A percentile compares a stretch with the other conserved stretches of the same genome.
phyloP scores from a whole-genome alignment of 345 rosid genomes.

The Erucastrum elatum region DNA sequence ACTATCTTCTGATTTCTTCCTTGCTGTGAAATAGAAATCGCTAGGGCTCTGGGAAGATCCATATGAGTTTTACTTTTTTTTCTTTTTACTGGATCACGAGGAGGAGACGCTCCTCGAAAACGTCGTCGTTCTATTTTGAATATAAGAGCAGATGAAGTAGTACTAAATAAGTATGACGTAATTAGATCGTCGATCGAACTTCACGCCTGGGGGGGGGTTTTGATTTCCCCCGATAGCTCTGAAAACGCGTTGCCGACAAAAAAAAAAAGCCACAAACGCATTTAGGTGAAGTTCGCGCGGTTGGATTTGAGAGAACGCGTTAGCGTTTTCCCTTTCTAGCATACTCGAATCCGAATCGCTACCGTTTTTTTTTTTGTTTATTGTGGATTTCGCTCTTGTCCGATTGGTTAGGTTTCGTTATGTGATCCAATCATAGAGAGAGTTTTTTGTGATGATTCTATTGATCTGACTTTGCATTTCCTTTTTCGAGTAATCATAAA shows the following conservation, averaged over 20 bases:
- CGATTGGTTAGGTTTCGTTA: slow-evolving; percentile 5
- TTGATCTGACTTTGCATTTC: not conserved
- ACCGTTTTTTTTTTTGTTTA: not conserved
- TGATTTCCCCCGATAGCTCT: not conserved
- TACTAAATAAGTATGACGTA: not conserved
- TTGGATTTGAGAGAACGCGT: no score
- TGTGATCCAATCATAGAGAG: not conserved
- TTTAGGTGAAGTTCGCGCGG: no score
- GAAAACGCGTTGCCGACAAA: not conserved
- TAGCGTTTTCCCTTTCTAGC: no score
- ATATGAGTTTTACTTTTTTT: no score
- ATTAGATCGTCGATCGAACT: not conserved
- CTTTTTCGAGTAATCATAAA: not conserved
- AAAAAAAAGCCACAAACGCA: no score
- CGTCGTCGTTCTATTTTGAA: not conserved
- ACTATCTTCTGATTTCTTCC: no score
- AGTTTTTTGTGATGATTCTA: not conserved
- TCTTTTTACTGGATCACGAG: not conserved
- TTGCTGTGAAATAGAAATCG: no score
- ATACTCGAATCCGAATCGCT: slow-evolving; percentile 9
- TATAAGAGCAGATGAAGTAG: not conserved
- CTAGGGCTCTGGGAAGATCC: no score
- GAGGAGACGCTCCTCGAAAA: not conserved
- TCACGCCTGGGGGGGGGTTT: not conserved
- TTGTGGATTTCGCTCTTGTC: slow-evolving; percentile 6